These are phyloP conservation scores for Breviolum minutum DNA, from an alignment of 73 alveolate genomes.

Conservation along the genomic window DNA sequence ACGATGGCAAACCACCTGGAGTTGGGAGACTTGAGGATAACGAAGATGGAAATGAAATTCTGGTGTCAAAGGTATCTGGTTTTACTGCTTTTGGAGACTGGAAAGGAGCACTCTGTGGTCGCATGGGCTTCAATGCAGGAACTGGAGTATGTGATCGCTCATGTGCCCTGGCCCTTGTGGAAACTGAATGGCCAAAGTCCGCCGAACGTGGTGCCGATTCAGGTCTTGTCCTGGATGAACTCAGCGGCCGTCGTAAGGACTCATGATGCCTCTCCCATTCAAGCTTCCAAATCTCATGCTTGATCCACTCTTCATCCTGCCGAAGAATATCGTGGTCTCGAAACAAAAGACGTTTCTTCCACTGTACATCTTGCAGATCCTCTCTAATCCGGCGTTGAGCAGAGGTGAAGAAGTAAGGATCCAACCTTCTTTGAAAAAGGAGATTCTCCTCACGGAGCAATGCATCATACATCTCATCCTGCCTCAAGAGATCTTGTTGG, in stretches of 20 bases:
- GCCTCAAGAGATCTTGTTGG: background rate
- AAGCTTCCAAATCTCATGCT: background rate
- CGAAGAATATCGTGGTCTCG: background rate
- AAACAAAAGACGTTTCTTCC: background rate
- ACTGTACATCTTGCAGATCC: background rate
- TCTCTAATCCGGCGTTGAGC: background rate
- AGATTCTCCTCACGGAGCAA: background rate
- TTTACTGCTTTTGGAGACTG: background rate
- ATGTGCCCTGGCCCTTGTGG: background rate
- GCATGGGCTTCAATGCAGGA: background rate
- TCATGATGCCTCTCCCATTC: background rate
- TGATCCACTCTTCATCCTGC: background rate
- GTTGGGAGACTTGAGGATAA: background rate
- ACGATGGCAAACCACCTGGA: background rate
- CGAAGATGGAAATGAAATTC: background rate
- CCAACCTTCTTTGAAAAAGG: background rate
- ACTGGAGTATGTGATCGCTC: no score
- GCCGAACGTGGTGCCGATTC: constrained; percentile 8
- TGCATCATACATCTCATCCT: background rate
- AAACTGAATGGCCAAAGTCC: background rate
- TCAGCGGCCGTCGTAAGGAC: background rate
- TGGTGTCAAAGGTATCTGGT: background rate
- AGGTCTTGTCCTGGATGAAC: background rate
- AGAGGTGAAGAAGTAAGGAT: background rate
- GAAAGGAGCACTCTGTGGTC: constrained; percentile 27